Evolutionary conservation across 306 rosid species (phyloP), one percentile per base, ranked within the genome.

Genomic region (Prunus fruticosa): DNA sequence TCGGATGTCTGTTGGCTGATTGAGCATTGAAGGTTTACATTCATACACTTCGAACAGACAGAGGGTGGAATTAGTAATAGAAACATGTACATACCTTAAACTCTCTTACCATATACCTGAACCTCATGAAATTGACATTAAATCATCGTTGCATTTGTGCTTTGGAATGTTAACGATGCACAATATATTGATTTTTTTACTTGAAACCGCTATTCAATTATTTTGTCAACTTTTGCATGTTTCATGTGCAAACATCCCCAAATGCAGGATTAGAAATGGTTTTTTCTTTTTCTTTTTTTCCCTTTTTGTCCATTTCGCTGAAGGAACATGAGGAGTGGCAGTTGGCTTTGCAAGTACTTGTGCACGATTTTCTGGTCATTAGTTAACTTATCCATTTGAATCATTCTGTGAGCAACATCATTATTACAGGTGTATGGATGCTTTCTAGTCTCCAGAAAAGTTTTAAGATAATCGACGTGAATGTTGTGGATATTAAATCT

Each of bases 61-160:
- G 15, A 9, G 0, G 64, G 27, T 64, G n/a, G 69, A 51, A n/a
- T 45, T 43, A 7, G 23, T 49, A 71, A 34, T 30, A 18, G 43
- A 56, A 80, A 73, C 71, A 56, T 23, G 76, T 62, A 51, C 82
- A 56, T 53, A 43, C 30, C 43, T 66, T 72, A 80, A 38, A 62
- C 47, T 72, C 68, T 75, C 65, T 32, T 14, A 22, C 65, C 41
- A 57, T 38, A 22, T 23, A 22, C 49, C 64, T 69, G 47, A 58
- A 60, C 54, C 70, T 50, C 72, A 22, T 66, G 32, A 47, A 43
- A 67, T 27, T 20, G 16, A 45, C 47, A 57, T 75, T 70, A 38
- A 38, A 38, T 47, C 64, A 72, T 64, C n/a, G 5, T 25, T 60
- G 30, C 41, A 23, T 49, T 32, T 25, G 8, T 68, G 34, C 43